phyloP scores from a whole-genome alignment of 257 asterid genomes.

The Datura wrightii region DNA sequence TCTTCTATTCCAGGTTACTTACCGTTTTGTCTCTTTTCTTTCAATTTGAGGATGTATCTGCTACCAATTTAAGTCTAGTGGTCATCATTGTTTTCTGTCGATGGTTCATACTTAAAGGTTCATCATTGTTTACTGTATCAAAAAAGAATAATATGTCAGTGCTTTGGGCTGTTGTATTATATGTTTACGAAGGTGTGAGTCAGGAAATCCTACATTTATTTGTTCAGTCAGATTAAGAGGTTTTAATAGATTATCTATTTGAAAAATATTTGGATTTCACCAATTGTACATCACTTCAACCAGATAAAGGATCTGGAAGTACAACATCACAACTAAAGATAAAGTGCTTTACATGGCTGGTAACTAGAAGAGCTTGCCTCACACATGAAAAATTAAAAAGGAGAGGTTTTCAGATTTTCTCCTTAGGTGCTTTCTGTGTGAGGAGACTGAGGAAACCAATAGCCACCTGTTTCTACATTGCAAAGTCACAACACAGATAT shows the following conservation, averaged over 20 bases:
- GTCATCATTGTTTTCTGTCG: background rate
- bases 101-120: background rate
- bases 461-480: too few relatives aligned
- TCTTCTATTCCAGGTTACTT: conserved; percentile 82
- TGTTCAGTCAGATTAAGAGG: background rate
- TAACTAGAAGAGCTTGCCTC: too few relatives aligned
- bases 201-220: background rate
- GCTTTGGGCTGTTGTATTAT: conserved; percentile 4
- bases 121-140: background rate
- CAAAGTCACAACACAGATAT: too few relatives aligned
- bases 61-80: background rate
- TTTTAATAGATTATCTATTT: background rate
- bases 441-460: too few relatives aligned
- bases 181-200: background rate
- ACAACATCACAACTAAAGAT: too few relatives aligned
- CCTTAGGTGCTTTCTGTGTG: too few relatives aligned
- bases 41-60: background rate
- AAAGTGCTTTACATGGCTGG: too few relatives aligned
- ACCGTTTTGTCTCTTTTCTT: background rate
- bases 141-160: background rate
- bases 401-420: too few relatives aligned
- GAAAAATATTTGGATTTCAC: background rate
- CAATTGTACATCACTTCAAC: background rate
- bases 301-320: background rate
- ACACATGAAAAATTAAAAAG: too few relatives aligned